Conservation (phyloP, 495 filamentous ascomycete species). For the Paragyromitra xinjiangensis region DNA sequence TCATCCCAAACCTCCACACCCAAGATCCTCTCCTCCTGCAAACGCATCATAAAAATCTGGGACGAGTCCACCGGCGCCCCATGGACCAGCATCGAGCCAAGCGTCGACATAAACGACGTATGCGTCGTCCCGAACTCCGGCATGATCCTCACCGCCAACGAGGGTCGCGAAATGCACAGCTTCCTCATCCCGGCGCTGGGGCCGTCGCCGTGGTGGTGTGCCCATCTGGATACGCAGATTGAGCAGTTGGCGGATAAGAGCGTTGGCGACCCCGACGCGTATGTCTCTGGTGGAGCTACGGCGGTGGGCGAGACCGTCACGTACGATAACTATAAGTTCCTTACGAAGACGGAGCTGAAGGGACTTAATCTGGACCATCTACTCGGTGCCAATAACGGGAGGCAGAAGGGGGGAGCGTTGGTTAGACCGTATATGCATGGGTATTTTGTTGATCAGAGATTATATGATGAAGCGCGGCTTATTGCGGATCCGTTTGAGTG, state of each 20-base stretch:
- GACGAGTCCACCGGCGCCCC: slow-evolving; percentile 79
- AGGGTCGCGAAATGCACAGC: slow-evolving; percentile 88
- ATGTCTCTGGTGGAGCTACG: slow-evolving; percentile 60
- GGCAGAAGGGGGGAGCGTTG: slow-evolving; percentile 63
- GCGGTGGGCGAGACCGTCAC: slow-evolving; percentile 68
- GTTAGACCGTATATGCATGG: slow-evolving; percentile 97
- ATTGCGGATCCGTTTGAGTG: slow-evolving; percentile 91
- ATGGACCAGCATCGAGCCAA: slow-evolving; percentile 94
- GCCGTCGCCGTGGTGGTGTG: slow-evolving; percentile 92
- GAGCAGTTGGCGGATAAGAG: slow-evolving; percentile 94
- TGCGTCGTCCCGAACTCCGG: slow-evolving; percentile 86
- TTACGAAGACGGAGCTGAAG: slow-evolving; percentile 83
- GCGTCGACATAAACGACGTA: slow-evolving; percentile 92
- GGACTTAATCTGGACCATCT: slow-evolving; percentile 84
- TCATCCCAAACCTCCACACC: slow-evolving; percentile 69
- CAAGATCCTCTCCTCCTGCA: slow-evolving; percentile 91
- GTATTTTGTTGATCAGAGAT: slow-evolving; percentile 89
- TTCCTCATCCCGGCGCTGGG: slow-evolving; percentile 97
- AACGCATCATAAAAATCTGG: slow-evolving; percentile 97
- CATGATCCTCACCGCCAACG: slow-evolving; percentile 95
- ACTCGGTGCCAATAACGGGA: slow-evolving; percentile 74
- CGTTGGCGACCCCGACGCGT: slow-evolving; percentile 73
- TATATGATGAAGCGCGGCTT: slow-evolving; percentile 93
- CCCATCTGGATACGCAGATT: slow-evolving; percentile 94
- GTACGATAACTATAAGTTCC: slow-evolving; percentile 99